Evolutionary conservation across 1,139 yeast species (phyloP).

Genomic region (Candida sp.): DNA sequence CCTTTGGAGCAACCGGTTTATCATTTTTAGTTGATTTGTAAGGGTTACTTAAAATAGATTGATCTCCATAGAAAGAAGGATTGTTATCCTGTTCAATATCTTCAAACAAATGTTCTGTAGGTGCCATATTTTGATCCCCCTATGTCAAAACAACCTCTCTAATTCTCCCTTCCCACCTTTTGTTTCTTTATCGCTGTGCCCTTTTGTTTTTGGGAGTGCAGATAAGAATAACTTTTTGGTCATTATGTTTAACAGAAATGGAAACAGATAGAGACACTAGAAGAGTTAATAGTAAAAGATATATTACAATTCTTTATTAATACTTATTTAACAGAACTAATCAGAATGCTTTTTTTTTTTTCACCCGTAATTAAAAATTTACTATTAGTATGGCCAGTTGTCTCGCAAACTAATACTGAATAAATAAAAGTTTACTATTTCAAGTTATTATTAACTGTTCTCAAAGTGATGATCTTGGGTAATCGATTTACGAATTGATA

Average conservation of each 20-base stretch:
- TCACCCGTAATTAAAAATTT: too few relatives aligned
- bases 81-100: slow-evolving; percentile 50
- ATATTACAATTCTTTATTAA: too few relatives aligned
- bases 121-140: not conserved
- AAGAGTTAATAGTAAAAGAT: too few relatives aligned
- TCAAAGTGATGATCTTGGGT: too few relatives aligned
- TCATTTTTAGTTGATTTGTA: slow-evolving; percentile 10
- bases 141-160: not conserved
- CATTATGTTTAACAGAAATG: not conserved
- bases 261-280: not conserved
- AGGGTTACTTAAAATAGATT: slow-evolving; percentile 24
- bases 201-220: not conserved
- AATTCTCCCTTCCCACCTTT: too few relatives aligned
- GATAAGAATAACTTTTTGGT: not conserved
- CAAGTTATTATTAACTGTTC: too few relatives aligned
- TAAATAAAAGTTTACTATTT: too few relatives aligned
- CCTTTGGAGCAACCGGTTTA: slow-evolving; percentile 1
- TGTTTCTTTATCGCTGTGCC: not conserved
- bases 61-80: slow-evolving; percentile 42
- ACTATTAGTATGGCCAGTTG: too few relatives aligned
- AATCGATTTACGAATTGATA: too few relatives aligned
- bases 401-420: too few relatives aligned
- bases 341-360: too few relatives aligned
- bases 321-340: too few relatives aligned
- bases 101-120: slow-evolving; percentile 18